Evolutionary conservation across 192 early-diverging fungal genomes (phyloP).

Genomic region (Rhizophagus sp.): DNA sequence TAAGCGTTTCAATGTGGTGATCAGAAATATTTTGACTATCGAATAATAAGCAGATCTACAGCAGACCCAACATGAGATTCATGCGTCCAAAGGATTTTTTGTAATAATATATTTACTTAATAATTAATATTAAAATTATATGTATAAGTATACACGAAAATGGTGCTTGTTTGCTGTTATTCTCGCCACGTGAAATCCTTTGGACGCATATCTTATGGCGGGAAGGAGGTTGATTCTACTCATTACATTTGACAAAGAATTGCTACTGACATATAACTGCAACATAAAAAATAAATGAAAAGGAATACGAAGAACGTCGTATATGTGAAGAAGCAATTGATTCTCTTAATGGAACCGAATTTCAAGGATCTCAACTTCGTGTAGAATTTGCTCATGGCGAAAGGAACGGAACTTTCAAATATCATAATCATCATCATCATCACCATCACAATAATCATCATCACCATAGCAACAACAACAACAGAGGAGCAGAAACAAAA

Average conservation of each 20-base stretch:
- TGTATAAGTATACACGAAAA: neutral
- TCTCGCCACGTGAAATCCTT: constrained; percentile 16
- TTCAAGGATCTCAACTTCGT: constrained; percentile 31
- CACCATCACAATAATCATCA: too few species aligned
- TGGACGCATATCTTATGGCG: constrained; percentile 13
- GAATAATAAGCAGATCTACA: neutral
- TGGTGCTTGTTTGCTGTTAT: neutral
- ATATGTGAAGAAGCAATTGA: constrained; percentile 32
- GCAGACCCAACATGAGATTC: neutral
- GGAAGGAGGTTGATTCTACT: neutral
- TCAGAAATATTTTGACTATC: neutral
- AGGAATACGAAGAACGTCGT: constrained; percentile 37
- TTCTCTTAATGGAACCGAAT: constrained; percentile 31
- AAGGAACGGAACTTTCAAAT: constrained; percentile 15
- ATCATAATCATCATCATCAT: too few species aligned
- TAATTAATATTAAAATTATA: neutral
- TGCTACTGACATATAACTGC: constrained; percentile 25
- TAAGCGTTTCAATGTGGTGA: constrained; percentile 26
- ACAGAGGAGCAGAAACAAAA: constrained; percentile 9
- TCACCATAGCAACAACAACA: neutral
- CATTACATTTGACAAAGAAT: neutral
- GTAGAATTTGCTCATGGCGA: constrained; percentile 33
- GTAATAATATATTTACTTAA: neutral
- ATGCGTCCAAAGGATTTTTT: constrained; percentile 27
- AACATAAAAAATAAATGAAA: constrained; percentile 26